phyloP scores from a whole-genome alignment of 257 asterid species.

The Ilex aquifolium region DNA sequence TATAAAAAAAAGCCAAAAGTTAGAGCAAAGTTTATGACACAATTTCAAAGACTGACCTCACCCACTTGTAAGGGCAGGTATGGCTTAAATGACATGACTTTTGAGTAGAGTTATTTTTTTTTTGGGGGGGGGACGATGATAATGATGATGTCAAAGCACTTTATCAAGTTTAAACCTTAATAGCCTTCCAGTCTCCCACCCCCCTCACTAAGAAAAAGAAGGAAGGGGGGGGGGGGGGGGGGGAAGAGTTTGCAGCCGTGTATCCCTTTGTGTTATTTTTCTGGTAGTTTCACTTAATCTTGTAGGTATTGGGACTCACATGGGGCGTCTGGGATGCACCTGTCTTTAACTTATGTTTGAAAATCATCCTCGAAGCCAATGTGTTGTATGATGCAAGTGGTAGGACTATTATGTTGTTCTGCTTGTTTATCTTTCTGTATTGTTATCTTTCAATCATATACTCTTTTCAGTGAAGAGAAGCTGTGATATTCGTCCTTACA shows the following conservation, averaged over 20 bases:
- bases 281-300: conserved; percentile 1
- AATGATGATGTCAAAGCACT: background rate
- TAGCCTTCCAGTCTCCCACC: background rate
- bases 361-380: conserved; percentile 93
- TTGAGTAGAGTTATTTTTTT: no score
- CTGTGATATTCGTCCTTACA: conserved; percentile 8
- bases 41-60: no score
- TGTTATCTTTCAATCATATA: conserved; percentile 1
- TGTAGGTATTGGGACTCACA: conserved; percentile 73
- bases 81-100: no score
- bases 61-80: no score
- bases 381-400: conserved; percentile 78
- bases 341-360: conserved; percentile 56
- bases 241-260: background rate
- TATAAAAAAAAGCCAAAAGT: no score
- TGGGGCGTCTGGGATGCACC: conserved; percentile 85
- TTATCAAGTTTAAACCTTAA: background rate
- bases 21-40: no score
- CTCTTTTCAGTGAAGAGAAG: conserved; percentile 10
- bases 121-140: no score
- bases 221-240: no score
- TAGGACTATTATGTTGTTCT: conserved; percentile 14
- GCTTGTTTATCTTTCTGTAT: background rate
- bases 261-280: background rate
- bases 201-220: background rate